Evolutionary conservation across 1,284 basidiomycete species (phyloP), one percentile per base, ranked within the genome.

Genomic region (Neonothopanus nambi): DNA sequence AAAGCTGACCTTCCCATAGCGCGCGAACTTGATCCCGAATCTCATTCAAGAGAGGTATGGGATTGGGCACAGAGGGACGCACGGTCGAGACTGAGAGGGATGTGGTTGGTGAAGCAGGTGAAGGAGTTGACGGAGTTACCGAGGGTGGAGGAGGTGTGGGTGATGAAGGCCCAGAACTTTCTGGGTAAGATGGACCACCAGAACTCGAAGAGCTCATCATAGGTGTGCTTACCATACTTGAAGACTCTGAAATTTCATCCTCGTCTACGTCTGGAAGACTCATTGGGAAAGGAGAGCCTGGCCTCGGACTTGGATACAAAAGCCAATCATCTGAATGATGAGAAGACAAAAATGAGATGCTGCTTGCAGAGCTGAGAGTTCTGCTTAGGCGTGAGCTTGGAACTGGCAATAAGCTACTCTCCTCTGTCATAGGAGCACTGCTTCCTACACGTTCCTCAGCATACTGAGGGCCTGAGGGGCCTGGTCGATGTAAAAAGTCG

Each of bases 321-420:
- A 54, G 40, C 58, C 58, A 59, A 59, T 89, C 87, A 54, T 91
- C 88, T 0, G 88, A 90, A 59, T 90, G 84, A 59, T 87, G 84
- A 9, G 89, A 90, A 1, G 86, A 87, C 50, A 90, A 61, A 65
- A 81, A 90, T 0, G 85, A 88, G 28, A 77, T 65, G 24, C 73
- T 76, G 48, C 79, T 82, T n/a, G 71, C 74, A 12, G 80, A 78
- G 56, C 79, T 80, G 35, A 76, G 70, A 26, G 75, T 62, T 12
- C 57, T 44, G 33, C 46, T 56, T 9, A 56, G 43, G 13, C 30
- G 30, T n/a, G 39, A 48, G 21, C 50, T 44, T 39, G 37, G 30
- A 9, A 35, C 38, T 41, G 40, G 38, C 23, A 33, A 26, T n/a
- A 40, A 12, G 42, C 54, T 50, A 40, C 47, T 40, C 21, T 48